Evolutionary conservation across 495 filamentous ascomycete genomes (phyloP).

Genomic region (Letharia lupina): DNA sequence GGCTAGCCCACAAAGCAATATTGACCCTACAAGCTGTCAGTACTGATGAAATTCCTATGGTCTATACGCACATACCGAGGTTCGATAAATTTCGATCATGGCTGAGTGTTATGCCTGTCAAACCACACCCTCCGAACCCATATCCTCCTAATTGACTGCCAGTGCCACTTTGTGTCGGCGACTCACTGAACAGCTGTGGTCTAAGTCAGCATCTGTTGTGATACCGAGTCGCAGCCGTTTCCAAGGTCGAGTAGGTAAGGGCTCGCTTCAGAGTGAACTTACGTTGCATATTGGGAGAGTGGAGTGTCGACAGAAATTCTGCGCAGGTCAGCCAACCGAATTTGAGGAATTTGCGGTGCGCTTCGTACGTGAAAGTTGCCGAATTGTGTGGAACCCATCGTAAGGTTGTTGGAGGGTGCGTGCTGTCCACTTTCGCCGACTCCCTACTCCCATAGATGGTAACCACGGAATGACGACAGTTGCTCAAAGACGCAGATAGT

Average conservation of each 20-base stretch:
- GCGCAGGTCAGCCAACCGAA: conserved; percentile 21
- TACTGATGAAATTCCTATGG: neutral
- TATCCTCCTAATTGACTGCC: conserved; percentile 32
- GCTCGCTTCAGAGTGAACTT: conserved; percentile 35
- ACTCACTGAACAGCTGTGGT: conserved; percentile 20
- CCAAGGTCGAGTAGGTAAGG: neutral
- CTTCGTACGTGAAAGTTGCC: conserved; percentile 80
- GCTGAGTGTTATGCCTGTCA: conserved; percentile 65
- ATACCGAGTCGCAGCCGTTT: neutral
- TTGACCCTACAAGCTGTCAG: conserved; percentile 59
- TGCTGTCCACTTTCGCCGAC: conserved; percentile 10
- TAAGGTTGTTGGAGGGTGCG: conserved; percentile 20
- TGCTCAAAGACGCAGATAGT: neutral
- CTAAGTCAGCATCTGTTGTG: conserved; percentile 17
- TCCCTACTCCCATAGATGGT: conserved; percentile 4
- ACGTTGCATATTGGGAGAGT: conserved; percentile 97
- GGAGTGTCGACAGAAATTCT: conserved; percentile 95
- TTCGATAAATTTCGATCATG: conserved; percentile 62
- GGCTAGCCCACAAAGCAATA: conserved; percentile 69
- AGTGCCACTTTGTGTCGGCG: conserved; percentile 16
- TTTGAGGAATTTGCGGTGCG: neutral
- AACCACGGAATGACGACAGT: neutral
- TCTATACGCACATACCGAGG: conserved; percentile 54
- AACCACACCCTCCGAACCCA: conserved; percentile 58
- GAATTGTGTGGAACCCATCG: conserved; percentile 62